Base-by-base conservation (phyloP, 2,329 filamentous ascomycete genomes). In the Stemphylium beticola region DNA sequence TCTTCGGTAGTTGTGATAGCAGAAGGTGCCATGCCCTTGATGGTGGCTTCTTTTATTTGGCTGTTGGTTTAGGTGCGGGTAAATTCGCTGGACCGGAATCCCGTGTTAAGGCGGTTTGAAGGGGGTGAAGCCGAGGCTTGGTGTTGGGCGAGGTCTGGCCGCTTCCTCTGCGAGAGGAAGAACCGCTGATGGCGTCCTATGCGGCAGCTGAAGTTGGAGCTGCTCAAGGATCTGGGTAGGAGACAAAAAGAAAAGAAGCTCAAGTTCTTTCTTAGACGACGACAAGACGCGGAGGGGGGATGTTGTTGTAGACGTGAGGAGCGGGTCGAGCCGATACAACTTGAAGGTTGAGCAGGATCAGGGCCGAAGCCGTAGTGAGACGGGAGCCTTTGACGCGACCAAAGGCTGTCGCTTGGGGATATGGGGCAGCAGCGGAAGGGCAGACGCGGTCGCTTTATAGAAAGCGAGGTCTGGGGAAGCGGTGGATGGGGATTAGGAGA, bases 141-240 rank as follows among this genome's bases (percentile, higher is more conserved):
- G 87, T 87, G 90, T 73, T 72, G 76, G 91, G 89, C 92, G 90
- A 92, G 91, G 91, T 89, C 92, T 93, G 89, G 90, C 92, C 90
- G 61, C 95, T 96, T 93, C 95, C 95, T 93, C 93, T 80, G 82
- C 83, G 83, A 95, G 93, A 96, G 93, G 93, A 98, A 98, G 93
- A 96, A 93, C 90, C 90, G 88, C 85, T 86, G 87, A 88, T 88
- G 86, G 86, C 88, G 90, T 96, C 91, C 92, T 98, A 99, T 99
- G 93, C 95, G 95, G 95, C 95, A 98, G 93, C 91, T 96, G 90
- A 85, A 82, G 80, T 78, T 81, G 80, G 80, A 84, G 79, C 77
- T 84, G 80, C 76, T 81, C 84, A 78, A 83, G 84, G 66, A 75
- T 76, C 65, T 66, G 67, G 71, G 74, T 74, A 71, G 73, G 69